phyloP scores from a whole-genome alignment of 2,329 filamentous ascomycete genomes.

The Neoarthrinium moseri region DNA sequence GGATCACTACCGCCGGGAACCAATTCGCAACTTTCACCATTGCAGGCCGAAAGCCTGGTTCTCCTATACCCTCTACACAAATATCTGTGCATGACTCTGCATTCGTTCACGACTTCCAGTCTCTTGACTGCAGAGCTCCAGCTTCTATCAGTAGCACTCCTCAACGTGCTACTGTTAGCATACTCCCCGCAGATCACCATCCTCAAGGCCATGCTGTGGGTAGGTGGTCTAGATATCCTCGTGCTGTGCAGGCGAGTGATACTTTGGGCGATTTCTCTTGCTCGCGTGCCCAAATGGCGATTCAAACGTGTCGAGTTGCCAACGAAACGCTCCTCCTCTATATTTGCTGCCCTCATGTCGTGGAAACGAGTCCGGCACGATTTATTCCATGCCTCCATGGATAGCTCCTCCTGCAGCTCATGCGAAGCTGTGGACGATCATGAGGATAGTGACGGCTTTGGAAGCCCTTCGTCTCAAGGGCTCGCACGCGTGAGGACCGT shows the following conservation, averaged over 20 bases:
- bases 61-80: constrained; percentile 83
- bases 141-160: constrained; percentile 76
- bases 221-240: constrained; percentile 75
- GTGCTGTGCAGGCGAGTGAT: constrained; percentile 72
- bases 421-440: constrained; percentile 28
- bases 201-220: constrained; percentile 81
- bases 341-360: constrained; percentile 40
- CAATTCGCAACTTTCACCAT: constrained; percentile 20
- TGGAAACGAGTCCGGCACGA: constrained; percentile 46
- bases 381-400: constrained; percentile 28
- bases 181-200: constrained; percentile 81
- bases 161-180: constrained; percentile 78
- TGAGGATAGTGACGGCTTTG: constrained; percentile 22
- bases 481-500: constrained; percentile 17
- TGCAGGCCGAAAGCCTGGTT: constrained; percentile 58
- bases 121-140: constrained; percentile 85
- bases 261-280: constrained; percentile 79
- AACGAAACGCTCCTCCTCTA: constrained; percentile 31
- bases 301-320: constrained; percentile 59
- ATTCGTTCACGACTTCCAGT: constrained; percentile 84
- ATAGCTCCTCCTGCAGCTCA: constrained; percentile 30
- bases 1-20: not conserved
- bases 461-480: constrained; percentile 9
- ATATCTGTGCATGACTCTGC: constrained; percentile 69
- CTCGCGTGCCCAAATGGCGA: constrained; percentile 88